These are phyloP conservation scores for Ophioceras dolichostomum DNA, from an alignment of 2,329 filamentous ascomycete species.

Conservation along the genomic window DNA sequence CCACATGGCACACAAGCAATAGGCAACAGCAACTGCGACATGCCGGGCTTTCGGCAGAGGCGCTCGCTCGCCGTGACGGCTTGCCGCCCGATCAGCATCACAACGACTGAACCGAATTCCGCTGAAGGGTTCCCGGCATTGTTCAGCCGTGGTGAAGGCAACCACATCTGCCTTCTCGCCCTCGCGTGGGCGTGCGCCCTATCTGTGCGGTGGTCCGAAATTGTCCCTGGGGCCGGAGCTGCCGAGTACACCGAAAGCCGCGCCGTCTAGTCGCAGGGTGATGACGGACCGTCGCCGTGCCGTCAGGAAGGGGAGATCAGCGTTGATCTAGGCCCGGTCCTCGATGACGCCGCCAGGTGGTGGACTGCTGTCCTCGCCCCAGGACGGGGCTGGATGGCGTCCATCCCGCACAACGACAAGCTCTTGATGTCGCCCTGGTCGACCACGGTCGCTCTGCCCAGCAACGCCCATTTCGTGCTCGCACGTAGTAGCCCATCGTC, in stretches of 20 bases:
- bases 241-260: conserved; percentile 1
- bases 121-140: conserved; percentile 2
- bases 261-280: background rate
- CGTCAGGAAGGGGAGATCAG: background rate
- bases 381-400: conserved; percentile 1
- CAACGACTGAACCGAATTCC: background rate
- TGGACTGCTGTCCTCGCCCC: conserved; percentile 3
- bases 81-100: conserved; percentile 3
- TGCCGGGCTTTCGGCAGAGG: background rate
- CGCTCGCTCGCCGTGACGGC: conserved; percentile 2
- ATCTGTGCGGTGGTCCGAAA: conserved; percentile 1
- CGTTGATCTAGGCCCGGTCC: conserved; percentile 1
- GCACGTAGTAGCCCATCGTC: background rate
- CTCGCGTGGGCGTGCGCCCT: conserved; percentile 3
- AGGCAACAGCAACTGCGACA: background rate
- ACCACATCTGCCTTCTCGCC: conserved; percentile 3
- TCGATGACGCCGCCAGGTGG: conserved; percentile 3
- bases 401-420: background rate
- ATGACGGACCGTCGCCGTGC: background rate
- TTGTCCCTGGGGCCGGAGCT: conserved; percentile 1
- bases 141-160: conserved; percentile 1
- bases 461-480: background rate
- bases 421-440: background rate
- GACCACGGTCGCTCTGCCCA: background rate
- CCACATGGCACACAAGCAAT: background rate